Base-by-base conservation (phyloP, 78 protist genomes). In the Diacronema lutheri region DNA sequence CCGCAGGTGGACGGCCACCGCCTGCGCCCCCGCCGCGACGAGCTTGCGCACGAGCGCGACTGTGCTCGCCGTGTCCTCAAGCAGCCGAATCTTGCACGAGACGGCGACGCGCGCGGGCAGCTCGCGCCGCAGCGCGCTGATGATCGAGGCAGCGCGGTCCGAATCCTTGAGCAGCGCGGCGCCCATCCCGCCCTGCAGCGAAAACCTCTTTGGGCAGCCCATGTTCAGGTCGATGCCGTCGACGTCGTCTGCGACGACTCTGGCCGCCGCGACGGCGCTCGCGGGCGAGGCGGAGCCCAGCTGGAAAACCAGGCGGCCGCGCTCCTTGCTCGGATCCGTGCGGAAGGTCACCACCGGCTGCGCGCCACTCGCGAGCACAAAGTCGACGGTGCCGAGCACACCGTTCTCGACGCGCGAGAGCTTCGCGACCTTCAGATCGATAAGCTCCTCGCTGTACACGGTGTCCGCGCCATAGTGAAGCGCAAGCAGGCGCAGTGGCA, bases 181-280 rank as follows among this genome's bases (percentile, higher is more conserved):
- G 44, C 74, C 74, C 87, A n/a, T 65, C 5, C 94, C 95, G 1
- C 91, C 91, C 25, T 83, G 35, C 25, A 65, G 50, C 29, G 93
- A 89, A 37, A 85, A 91, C 25, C 19, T 41, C 21, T 33, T 79
- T 0, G 91, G 91, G 66, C 91, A 88, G 26, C 88, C 88, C 93
- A 91, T 90, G 86, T 95, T 95, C 66, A 95, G 41, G 84, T 93
- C 97, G 46, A 95, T 35, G 12, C 84, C 97, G 11, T 84, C 84
- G 12, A 95, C 86, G 57, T 90, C 95, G 4, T 19, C 80, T 0
- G 65, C 85, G 26, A 77, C 40, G 25, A 66, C 80, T 23, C 61
- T 10, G n/a, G 89, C 81, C 0, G 92, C 88, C 13, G 12, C 41
- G 26, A 86, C 55, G 25, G 90, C 89, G 11, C n/a, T 35, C 25